Evolutionary conservation across 441 rosid species (phyloP).

Genomic region (Brassica hybrid): DNA sequence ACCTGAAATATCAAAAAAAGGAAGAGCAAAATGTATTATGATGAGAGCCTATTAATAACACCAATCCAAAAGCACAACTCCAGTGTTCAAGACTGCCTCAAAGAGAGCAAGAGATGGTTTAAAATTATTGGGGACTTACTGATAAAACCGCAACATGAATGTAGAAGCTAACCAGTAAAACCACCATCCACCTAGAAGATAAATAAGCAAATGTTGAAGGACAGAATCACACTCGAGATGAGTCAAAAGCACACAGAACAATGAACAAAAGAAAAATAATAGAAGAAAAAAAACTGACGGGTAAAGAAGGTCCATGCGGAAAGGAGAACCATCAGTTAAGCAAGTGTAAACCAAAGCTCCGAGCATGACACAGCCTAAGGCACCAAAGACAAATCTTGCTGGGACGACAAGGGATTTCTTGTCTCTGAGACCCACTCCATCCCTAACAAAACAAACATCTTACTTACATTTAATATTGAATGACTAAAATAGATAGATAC

Average conservation of each 20-base stretch:
- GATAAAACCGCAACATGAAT: too few relatives aligned
- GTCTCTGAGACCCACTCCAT: slow-evolving; percentile 47
- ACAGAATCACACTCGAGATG: neutral
- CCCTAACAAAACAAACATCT: slow-evolving; percentile 45
- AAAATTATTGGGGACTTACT: too few relatives aligned
- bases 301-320: slow-evolving; percentile 75
- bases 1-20: slow-evolving; percentile 50
- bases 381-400: slow-evolving; percentile 65
- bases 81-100: neutral
- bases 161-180: too few relatives aligned
- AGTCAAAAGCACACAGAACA: neutral
- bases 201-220: too few relatives aligned
- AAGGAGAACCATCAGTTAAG: slow-evolving; percentile 80
- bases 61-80: neutral
- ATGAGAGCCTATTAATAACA: neutral
- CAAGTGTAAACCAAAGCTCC: slow-evolving; percentile 76
- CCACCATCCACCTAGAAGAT: too few relatives aligned
- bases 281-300: slow-evolving; percentile 59
- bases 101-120: too few relatives aligned
- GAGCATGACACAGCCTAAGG: slow-evolving; percentile 72
- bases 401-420: slow-evolving; percentile 54
- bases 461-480: neutral
- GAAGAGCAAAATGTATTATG: too few relatives aligned
- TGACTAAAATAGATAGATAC: neutral
- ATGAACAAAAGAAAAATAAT: neutral